Percentiles rank a stretch among this genome's conserved stretches.
These are phyloP conservation scores for Yarrowia yakushimensis DNA, from an alignment of 805 yeast genomes.

Conservation along the genomic window DNA sequence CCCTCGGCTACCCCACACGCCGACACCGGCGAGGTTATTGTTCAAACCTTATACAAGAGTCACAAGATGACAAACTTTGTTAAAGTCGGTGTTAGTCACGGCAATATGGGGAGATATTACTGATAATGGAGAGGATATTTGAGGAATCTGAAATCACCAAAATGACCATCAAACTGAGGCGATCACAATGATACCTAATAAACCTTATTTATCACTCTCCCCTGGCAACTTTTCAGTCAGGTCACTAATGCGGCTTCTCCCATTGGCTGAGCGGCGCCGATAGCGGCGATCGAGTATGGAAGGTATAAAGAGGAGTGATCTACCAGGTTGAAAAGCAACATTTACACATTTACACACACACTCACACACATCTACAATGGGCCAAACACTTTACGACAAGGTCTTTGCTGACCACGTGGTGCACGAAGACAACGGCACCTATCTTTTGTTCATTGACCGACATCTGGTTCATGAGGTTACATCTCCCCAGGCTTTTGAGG, in stretches of 20 bases:
- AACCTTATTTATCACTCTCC: neutral
- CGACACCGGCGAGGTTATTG: conserved; percentile 5
- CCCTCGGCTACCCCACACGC: conserved; percentile 21
- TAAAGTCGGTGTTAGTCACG: neutral
- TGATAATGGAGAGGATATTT: too few species aligned
- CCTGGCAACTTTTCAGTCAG: neutral
- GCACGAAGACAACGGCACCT: conserved; percentile 82
- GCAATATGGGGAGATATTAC: too few species aligned
- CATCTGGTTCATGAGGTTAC: conserved; percentile 98
- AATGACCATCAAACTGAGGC: neutral
- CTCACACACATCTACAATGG: neutral
- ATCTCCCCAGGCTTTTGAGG: conserved; percentile 98
- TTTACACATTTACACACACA: neutral
- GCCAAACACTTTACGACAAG: conserved; percentile 82
- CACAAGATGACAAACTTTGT: conserved; percentile 15
- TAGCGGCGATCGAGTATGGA: conserved; percentile 5
- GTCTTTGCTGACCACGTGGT: conserved; percentile 94
- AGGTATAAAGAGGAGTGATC: neutral
- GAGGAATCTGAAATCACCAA: neutral
- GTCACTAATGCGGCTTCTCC: neutral
- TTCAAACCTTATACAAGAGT: neutral
- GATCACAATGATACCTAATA: neutral
- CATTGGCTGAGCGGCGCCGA: conserved; percentile 21
- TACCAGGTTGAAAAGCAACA: neutral
- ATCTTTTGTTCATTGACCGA: conserved; percentile 87